These are phyloP conservation scores for Rhodotorula mucilaginosa DNA, from an alignment of 1,284 basidiomycete genomes.

Conservation along the genomic window DNA sequence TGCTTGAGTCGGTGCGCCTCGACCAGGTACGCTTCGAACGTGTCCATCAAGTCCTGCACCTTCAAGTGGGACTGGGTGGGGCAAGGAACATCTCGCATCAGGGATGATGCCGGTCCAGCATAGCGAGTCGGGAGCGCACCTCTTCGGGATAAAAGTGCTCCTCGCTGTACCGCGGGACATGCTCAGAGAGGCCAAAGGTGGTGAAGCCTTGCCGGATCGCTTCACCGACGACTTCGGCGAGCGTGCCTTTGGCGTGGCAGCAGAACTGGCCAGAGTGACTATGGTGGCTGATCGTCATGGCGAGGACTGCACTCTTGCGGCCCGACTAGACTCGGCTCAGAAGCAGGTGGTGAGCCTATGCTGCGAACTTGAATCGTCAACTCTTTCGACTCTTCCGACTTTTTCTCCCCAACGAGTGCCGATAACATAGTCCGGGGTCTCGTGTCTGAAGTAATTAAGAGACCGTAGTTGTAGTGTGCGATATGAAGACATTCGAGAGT, in stretches of 20 bases:
- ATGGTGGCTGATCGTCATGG: slow-evolving; percentile 86
- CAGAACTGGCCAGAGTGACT: slow-evolving; percentile 97
- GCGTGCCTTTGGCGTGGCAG: slow-evolving; percentile 73
- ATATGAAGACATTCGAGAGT: not conserved
- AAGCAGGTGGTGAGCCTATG: too few species aligned
- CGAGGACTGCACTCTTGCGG: too few species aligned
- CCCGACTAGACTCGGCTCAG: too few species aligned
- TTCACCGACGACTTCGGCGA: slow-evolving; percentile 74
- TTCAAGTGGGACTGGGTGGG: slow-evolving; percentile 26
- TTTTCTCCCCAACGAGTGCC: too few species aligned
- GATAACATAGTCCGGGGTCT: too few species aligned
- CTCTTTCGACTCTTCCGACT: too few species aligned
- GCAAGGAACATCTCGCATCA: slow-evolving; percentile 36
- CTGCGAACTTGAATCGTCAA: too few species aligned
- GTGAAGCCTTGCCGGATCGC: slow-evolving; percentile 76
- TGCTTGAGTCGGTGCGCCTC: slow-evolving; percentile 74
- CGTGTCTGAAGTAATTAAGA: too few species aligned
- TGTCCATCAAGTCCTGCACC: slow-evolving; percentile 51
- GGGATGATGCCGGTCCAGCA: slow-evolving; percentile 9
- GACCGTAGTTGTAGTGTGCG: not conserved
- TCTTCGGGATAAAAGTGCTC: slow-evolving; percentile 94
- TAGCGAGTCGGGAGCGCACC: slow-evolving; percentile 53
- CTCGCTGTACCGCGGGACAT: slow-evolving; percentile 78
- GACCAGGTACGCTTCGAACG: slow-evolving; percentile 66
- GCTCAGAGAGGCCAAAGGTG: slow-evolving; percentile 87